Base-by-base conservation (phyloP, 1,284 basidiomycete genomes). In the Tilletia indica region DNA sequence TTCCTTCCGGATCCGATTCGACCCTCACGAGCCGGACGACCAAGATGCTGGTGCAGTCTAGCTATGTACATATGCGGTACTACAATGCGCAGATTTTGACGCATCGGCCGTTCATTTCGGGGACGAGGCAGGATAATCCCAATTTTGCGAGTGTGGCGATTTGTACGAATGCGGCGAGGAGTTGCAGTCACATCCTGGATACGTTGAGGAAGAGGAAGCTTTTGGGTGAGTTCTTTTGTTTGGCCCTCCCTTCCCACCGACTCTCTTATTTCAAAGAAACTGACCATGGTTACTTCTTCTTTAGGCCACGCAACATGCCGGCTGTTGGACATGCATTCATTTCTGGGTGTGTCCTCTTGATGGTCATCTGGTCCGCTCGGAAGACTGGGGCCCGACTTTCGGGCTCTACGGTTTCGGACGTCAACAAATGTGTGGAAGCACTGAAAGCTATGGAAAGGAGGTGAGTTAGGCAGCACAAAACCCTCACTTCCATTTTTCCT, bases 61-160 rank as follows among this genome's bases (percentile, higher is more conserved):
- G 75, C 6, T 49, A 74, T 9, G 70, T 82, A 3, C 76, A 80
- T 58, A 70, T 74, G 66, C 75, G 74, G 66, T 82, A 82, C 66
- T 82, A 82, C 74, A 73, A 73, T 58, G 49, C 67, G 45, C 63
- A 69, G 70, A 74, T 80, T 34, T 58, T 82, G 21, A 78, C 80
- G 14, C 80, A 82, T 51, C 74, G 80, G n/a, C 80, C 80, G 2
- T 82, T 80, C 72, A 78, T 82, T 61, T 72, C 76, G n/a, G 75
- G 73, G n/a, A 71, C 73, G 34, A 78, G 77, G 71, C 69, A 72
- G 0, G 73, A 36, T n/a, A 75, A 74, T 48, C 74, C 80, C 71
- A 82, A 78, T 39, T 82, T 80, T 72, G 78, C 79, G 16, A 81
- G 79, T 4, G 74, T 82, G 19, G 80, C 80, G 68, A 82, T 82